Conservation (phyloP, 257 asterid species). For the Gynochthodes officinalis region DNA sequence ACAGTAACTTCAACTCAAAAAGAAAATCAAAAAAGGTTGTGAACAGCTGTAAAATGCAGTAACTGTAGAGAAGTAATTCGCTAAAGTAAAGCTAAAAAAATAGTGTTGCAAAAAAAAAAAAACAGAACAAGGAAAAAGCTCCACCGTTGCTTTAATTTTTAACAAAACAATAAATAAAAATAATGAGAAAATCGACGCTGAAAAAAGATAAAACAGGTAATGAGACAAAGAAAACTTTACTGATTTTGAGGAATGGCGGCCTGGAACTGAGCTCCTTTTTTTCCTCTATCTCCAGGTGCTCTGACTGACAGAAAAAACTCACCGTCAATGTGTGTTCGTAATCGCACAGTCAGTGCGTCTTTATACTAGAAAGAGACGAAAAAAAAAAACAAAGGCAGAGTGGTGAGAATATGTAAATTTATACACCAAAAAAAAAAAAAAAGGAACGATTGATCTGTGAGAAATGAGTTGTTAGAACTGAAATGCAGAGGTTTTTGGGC, state of each 20-base stretch:
- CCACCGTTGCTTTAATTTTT: neutral
- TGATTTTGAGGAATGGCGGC: constrained; percentile 9
- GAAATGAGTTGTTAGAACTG: constrained; percentile 4
- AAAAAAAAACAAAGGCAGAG: no score
- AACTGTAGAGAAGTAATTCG: neutral
- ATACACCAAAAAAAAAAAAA: neutral
- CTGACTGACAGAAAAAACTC: constrained; percentile 6
- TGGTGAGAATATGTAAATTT: neutral
- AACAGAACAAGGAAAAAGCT: neutral
- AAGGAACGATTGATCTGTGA: neutral
- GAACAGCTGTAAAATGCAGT: constrained; percentile 10
- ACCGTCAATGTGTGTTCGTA: constrained; percentile 11
- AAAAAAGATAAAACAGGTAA: neutral
- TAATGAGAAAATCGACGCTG: neutral
- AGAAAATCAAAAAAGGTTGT: neutral
- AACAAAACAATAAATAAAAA: neutral
- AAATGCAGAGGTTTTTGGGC: constrained; percentile 7
- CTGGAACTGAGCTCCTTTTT: neutral
- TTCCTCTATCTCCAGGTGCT: constrained; percentile 2
- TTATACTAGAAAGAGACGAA: constrained; percentile 2
- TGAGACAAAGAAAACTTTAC: constrained; percentile 9
- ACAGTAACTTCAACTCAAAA: constrained; percentile 8
- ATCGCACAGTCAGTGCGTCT: neutral
- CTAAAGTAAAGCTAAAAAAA: neutral
- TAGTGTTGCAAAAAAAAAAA: neutral